These are phyloP conservation scores for Arctostaphylos glauca DNA, from an alignment of 148 eudicot genomes.

Conservation along the genomic window DNA sequence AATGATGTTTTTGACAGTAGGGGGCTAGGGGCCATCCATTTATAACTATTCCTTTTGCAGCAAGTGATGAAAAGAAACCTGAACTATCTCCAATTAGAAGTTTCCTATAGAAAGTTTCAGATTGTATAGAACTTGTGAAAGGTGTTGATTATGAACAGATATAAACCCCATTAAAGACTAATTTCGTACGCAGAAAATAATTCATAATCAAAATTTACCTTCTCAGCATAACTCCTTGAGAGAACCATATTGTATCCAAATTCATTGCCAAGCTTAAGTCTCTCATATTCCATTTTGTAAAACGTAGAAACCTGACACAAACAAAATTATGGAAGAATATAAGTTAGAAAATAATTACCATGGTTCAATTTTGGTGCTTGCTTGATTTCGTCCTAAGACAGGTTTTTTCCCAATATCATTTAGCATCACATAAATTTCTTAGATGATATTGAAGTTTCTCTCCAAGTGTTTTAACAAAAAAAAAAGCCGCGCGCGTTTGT, in stretches of 20 bases:
- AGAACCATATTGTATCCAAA: constrained; percentile 11
- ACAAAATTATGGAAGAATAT: neutral
- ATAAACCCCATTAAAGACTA: neutral
- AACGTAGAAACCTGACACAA: constrained; percentile 31
- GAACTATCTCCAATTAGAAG: neutral
- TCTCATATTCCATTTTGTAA: constrained; percentile 28
- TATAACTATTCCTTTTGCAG: neutral
- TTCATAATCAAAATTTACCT: constrained; percentile 14
- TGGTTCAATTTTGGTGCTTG: neutral
- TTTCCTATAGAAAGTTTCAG: neutral
- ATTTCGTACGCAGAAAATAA: neutral
- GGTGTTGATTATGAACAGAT: neutral
- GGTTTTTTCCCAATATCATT: neutral
- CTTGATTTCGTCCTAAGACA: neutral
- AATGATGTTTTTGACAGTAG: neutral
- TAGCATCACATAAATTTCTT: neutral
- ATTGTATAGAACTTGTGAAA: neutral
- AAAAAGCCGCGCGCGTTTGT: too few relatives aligned
- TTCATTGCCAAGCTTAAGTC: constrained; percentile 21
- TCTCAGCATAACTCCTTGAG: constrained; percentile 21
- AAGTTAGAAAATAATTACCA: neutral
- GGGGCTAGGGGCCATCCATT: too few relatives aligned
- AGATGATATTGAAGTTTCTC: too few relatives aligned
- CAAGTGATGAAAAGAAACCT: neutral
- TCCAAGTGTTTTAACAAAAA: too few relatives aligned